Conservation (phyloP, 2,329 filamentous ascomycete genomes). For the Tolypocladium paradoxum region DNA sequence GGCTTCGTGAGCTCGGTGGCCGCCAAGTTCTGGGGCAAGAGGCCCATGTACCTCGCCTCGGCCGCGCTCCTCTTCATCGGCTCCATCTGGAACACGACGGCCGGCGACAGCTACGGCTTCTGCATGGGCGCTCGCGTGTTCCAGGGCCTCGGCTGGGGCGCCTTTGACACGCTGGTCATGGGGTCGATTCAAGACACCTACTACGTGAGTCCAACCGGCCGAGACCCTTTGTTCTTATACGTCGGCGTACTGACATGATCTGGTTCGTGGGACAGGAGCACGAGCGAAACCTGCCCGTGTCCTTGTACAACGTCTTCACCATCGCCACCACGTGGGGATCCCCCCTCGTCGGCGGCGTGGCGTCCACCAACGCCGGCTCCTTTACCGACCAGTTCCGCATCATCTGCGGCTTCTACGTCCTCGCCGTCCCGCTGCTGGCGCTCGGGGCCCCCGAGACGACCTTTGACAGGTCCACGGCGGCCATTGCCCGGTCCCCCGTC, state of each 20-base stretch:
- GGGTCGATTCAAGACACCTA: slow-evolving; percentile 45
- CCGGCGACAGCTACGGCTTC: slow-evolving; percentile 27
- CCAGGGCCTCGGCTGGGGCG: slow-evolving; percentile 48
- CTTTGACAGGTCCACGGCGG: slow-evolving; percentile 30
- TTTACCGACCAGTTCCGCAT: slow-evolving; percentile 41
- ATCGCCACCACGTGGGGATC: slow-evolving; percentile 40
- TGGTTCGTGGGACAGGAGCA: slow-evolving; percentile 31
- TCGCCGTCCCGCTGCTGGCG: slow-evolving; percentile 35
- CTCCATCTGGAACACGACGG: slow-evolving; percentile 37
- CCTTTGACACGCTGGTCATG: slow-evolving; percentile 42
- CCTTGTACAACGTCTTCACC: slow-evolving; percentile 33
- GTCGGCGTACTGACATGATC: neutral
- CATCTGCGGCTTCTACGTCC: slow-evolving; percentile 34
- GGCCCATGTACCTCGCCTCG: slow-evolving; percentile 40
- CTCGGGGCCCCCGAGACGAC: slow-evolving; percentile 41
- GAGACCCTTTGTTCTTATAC: neutral
- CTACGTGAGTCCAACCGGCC: slow-evolving; percentile 31
- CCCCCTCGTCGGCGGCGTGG: slow-evolving; percentile 41
- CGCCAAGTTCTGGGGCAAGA: slow-evolving; percentile 39
- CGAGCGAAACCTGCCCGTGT: slow-evolving; percentile 33
- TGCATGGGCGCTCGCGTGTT: slow-evolving; percentile 42
- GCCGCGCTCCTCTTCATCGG: slow-evolving; percentile 36
- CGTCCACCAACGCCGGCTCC: slow-evolving; percentile 27
- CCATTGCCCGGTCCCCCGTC: slow-evolving; percentile 6
- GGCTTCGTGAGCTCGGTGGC: slow-evolving; percentile 31